Evolutionary conservation across 805 yeast genomes (phyloP).

Genomic region (Metschnikowia chrysomelidarum): DNA sequence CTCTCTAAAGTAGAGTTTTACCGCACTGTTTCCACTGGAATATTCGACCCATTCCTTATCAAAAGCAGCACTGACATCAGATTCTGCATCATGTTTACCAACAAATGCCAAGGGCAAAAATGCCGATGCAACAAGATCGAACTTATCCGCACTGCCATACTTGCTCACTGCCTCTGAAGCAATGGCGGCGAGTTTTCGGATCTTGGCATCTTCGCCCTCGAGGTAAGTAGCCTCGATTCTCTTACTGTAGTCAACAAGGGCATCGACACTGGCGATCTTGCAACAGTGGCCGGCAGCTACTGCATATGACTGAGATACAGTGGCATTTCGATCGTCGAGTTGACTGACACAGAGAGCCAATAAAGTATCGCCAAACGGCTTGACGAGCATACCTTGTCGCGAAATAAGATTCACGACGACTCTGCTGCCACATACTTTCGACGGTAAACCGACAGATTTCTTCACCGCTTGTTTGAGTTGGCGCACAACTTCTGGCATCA

Average conservation of each 20-base stretch:
- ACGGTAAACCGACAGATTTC: slow-evolving; percentile 82
- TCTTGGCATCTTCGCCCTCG: slow-evolving; percentile 43
- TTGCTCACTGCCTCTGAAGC: slow-evolving; percentile 66
- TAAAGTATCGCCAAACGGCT: slow-evolving; percentile 59
- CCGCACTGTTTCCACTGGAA: slow-evolving; percentile 67
- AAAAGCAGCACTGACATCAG: slow-evolving; percentile 47
- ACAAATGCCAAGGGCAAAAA: slow-evolving; percentile 78
- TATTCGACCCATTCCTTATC: slow-evolving; percentile 74
- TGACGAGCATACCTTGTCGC: slow-evolving; percentile 46
- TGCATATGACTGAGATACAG: slow-evolving; percentile 75
- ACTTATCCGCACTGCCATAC: slow-evolving; percentile 60
- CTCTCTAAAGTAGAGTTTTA: slow-evolving; percentile 67
- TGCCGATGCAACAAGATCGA: slow-evolving; percentile 56
- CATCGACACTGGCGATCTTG: slow-evolving; percentile 54
- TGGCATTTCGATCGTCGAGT: slow-evolving; percentile 65
- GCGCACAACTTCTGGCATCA: slow-evolving; percentile 48
- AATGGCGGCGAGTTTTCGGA: slow-evolving; percentile 52
- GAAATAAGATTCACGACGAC: slow-evolving; percentile 64
- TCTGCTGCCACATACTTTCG: slow-evolving; percentile 81
- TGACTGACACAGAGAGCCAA: slow-evolving; percentile 58
- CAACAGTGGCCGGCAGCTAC: slow-evolving; percentile 76
- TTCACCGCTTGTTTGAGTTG: slow-evolving; percentile 56
- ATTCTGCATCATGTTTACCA: slow-evolving; percentile 65
- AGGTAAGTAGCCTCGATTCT: slow-evolving; percentile 57
- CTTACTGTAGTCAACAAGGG: slow-evolving; percentile 52